phyloP scores from a whole-genome alignment of 1,284 basidiomycete species.

The Trichosporon inkin region DNA sequence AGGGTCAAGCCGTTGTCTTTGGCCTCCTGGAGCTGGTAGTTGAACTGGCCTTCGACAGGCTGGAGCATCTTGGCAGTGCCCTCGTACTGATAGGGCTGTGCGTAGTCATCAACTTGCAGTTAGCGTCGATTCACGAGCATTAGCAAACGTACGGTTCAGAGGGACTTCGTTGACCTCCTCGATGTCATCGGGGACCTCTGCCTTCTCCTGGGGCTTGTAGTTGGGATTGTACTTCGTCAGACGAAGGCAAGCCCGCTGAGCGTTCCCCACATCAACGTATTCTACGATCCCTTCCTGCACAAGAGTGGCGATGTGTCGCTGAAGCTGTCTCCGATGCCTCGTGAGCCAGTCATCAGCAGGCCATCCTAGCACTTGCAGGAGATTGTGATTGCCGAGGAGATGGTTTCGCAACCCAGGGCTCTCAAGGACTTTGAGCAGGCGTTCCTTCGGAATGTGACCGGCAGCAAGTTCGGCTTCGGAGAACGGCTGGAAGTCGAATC shows the following conservation, averaged over 20 bases:
- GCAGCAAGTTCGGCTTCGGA: constrained; percentile 36
- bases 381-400: constrained; percentile 32
- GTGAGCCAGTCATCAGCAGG: constrained; percentile 16
- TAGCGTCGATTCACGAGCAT: not conserved
- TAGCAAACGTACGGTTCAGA: not conserved
- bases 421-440: constrained; percentile 38
- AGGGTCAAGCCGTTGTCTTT: constrained; percentile 28
- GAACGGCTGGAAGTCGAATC: constrained; percentile 33
- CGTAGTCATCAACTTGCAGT: constrained; percentile 18
- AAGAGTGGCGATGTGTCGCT: constrained; percentile 30
- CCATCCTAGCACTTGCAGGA: constrained; percentile 26
- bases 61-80: constrained; percentile 18
- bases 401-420: constrained; percentile 42
- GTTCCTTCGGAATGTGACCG: constrained; percentile 37
- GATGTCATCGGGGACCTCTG: constrained; percentile 1
- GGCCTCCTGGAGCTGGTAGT: constrained; percentile 22
- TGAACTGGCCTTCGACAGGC: constrained; percentile 32
- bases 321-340: constrained; percentile 32
- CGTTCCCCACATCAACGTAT: constrained; percentile 33
- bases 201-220: constrained; percentile 10
- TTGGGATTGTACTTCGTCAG: constrained; percentile 44
- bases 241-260: constrained; percentile 32
- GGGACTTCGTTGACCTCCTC: constrained; percentile 8
- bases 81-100: constrained; percentile 14
- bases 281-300: constrained; percentile 35